phyloP scores from a whole-genome alignment of 371 early-diverging fungal genomes.

The Batrachochytrium dendrobatidis region DNA sequence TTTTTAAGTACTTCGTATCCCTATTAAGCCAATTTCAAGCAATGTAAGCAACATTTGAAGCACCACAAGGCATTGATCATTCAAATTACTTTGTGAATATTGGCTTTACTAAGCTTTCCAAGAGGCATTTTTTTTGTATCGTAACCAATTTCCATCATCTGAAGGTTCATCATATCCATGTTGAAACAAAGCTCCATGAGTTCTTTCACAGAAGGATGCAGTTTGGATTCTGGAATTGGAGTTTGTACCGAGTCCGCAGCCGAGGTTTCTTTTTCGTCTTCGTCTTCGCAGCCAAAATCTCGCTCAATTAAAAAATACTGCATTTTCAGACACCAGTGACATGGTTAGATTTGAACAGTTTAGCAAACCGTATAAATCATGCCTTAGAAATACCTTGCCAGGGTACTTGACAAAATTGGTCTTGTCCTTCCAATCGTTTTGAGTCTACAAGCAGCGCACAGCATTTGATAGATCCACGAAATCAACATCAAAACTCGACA shows the following conservation, averaged over 20 bases:
- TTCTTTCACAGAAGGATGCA: slow-evolving; percentile 42
- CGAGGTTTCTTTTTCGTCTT: slow-evolving; percentile 13
- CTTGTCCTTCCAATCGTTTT: slow-evolving; percentile 47
- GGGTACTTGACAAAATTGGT: slow-evolving; percentile 43
- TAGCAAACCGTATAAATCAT: slow-evolving; percentile 9
- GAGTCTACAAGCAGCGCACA: too few species aligned
- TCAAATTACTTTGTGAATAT: slow-evolving; percentile 24
- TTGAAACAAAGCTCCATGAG: slow-evolving; percentile 50
- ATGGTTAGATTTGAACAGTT: too few species aligned
- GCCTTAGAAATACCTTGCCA: slow-evolving; percentile 32
- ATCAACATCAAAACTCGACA: not conserved
- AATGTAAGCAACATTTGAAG: not conserved
- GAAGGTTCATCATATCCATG: slow-evolving; percentile 40
- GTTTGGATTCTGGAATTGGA: slow-evolving; percentile 29
- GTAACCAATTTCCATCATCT: slow-evolving; percentile 48
- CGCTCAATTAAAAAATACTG: slow-evolving; percentile 38
- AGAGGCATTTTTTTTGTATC: slow-evolving; percentile 56
- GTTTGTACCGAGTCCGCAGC: too few species aligned
- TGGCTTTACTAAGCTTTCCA: slow-evolving; percentile 49
- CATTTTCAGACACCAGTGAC: not conserved
- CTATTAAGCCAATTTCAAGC: slow-evolving; percentile 6
- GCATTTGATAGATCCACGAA: too few species aligned
- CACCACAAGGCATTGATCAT: not conserved
- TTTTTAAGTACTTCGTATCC: slow-evolving; percentile 44
- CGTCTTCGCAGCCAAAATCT: slow-evolving; percentile 43